Percentiles rank a stretch among this genome's conserved stretches.
phyloP scores from a whole-genome alignment of 2,329 filamentous ascomycete genomes.

The Pseudogymnoascus sp. region DNA sequence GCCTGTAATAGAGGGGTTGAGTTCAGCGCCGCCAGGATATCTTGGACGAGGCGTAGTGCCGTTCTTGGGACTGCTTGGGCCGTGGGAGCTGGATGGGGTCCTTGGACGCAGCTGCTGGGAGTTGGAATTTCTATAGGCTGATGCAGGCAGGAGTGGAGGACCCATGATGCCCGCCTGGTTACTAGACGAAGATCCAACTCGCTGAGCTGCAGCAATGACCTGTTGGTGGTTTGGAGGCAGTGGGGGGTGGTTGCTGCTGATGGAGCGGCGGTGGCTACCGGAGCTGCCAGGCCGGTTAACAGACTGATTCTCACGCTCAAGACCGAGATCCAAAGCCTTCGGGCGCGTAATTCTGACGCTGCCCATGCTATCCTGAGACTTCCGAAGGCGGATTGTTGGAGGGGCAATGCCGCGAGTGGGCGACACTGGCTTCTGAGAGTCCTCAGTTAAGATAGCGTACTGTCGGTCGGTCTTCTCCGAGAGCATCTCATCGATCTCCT shows the following conservation, averaged over 20 bases:
- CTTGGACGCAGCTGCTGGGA: neutral
- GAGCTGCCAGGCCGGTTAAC: constrained; percentile 63
- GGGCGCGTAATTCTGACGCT: constrained; percentile 36
- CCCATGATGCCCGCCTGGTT: constrained; percentile 55
- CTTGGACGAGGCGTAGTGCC: constrained; percentile 51
- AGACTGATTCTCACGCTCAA: constrained; percentile 31
- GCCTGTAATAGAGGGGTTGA: neutral
- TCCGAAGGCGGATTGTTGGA: constrained; percentile 36
- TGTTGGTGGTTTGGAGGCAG: constrained; percentile 77
- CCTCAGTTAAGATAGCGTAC: constrained; percentile 21
- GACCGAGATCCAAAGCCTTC: constrained; percentile 30
- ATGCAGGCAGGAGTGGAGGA: constrained; percentile 76
- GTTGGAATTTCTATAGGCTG: constrained; percentile 39
- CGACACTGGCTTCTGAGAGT: constrained; percentile 19
- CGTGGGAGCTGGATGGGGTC: constrained; percentile 36
- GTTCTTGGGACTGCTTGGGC: constrained; percentile 54
- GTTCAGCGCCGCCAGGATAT: constrained; percentile 39
- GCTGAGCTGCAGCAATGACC: constrained; percentile 67
- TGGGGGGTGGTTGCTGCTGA: constrained; percentile 53
- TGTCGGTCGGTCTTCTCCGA: constrained; percentile 40
- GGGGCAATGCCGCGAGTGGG: constrained; percentile 28
- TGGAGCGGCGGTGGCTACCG: constrained; percentile 52
- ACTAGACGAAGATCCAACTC: constrained; percentile 40
- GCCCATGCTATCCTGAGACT: constrained; percentile 44
- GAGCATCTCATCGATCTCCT: constrained; percentile 72